Percentiles rank a stretch among this genome's conserved stretches.
These are phyloP conservation scores for Rostrohypoxylon terebratum DNA, from an alignment of 495 filamentous ascomycete species.

Conservation along the genomic window DNA sequence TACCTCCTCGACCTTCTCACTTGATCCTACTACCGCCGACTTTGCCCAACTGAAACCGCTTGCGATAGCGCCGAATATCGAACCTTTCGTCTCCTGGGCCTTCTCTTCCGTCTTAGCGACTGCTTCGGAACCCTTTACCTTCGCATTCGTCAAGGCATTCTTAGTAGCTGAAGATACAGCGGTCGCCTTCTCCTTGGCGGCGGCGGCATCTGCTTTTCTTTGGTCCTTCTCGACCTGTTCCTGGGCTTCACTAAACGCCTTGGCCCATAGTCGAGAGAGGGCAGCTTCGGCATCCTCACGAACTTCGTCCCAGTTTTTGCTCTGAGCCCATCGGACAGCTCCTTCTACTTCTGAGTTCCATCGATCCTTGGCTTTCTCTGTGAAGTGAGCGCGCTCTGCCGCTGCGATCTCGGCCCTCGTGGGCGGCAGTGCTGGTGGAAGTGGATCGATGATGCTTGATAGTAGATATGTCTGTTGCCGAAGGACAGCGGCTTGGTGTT, in stretches of 20 bases:
- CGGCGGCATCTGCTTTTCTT: constrained; percentile 28
- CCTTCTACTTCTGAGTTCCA: constrained; percentile 83
- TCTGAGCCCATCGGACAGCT: constrained; percentile 74
- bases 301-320: constrained; percentile 70
- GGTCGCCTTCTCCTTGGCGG: constrained; percentile 37
- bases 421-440: constrained; percentile 59
- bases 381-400: constrained; percentile 61
- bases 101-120: constrained; percentile 29
- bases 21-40: constrained; percentile 41
- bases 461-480: constrained; percentile 75
- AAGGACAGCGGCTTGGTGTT: constrained; percentile 75
- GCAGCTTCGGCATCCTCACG: constrained; percentile 65
- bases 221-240: constrained; percentile 30
- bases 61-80: constrained; percentile 48
- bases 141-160: constrained; percentile 50
- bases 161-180: constrained; percentile 48
- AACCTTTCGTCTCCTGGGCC: constrained; percentile 48
- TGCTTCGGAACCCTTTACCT: constrained; percentile 36
- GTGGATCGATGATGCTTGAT: constrained; percentile 63
- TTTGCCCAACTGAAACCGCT: constrained; percentile 51
- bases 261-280: constrained; percentile 48
- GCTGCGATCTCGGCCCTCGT: constrained; percentile 56
- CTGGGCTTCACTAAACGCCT: constrained; percentile 34
- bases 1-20: constrained; percentile 48
- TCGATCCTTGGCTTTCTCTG: constrained; percentile 77